Evolutionary conservation across 768 basidiomycete species (phyloP).

Genomic region (Suillus plorans): DNA sequence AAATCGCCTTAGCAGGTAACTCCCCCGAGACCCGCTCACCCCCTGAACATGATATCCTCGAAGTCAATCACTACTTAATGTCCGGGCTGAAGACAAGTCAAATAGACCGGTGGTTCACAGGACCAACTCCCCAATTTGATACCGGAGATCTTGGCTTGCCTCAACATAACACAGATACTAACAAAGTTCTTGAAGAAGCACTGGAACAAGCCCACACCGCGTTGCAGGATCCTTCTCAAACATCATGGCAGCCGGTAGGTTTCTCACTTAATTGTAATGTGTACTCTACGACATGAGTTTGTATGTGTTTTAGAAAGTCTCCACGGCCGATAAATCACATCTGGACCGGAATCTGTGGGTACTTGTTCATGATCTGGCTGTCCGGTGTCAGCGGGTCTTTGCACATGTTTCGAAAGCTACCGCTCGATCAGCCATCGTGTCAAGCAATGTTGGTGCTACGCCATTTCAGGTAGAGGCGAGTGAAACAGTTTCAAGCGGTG

Average conservation of each 20-base stretch:
- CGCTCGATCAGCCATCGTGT: conserved; percentile 56
- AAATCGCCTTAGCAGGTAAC: conserved; percentile 51
- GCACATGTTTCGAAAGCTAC: conserved; percentile 59
- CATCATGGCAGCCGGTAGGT: conserved; percentile 56
- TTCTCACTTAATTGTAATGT: conserved; percentile 25
- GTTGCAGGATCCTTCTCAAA: conserved; percentile 45
- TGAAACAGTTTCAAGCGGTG: conserved; percentile 28
- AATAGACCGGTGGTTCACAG: conserved; percentile 81
- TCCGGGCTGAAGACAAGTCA: conserved; percentile 65
- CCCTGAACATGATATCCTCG: conserved; percentile 67
- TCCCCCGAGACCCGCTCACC: conserved; percentile 47
- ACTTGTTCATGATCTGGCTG: conserved; percentile 60
- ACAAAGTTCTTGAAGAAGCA: conserved; percentile 32
- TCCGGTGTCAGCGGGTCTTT: conserved; percentile 62
- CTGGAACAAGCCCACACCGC: conserved; percentile 50
- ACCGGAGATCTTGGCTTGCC: conserved; percentile 30
- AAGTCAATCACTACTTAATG: conserved; percentile 79
- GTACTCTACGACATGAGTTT: conserved; percentile 23
- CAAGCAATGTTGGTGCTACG: conserved; percentile 28
- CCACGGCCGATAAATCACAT: conserved; percentile 51
- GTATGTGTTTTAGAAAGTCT: conserved; percentile 42
- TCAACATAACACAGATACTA: conserved; percentile 20
- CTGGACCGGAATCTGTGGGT: conserved; percentile 69
- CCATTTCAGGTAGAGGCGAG: conserved; percentile 33
- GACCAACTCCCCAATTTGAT: conserved; percentile 41